A percentile compares a stretch with the other conserved stretches of the same genome.
These are phyloP conservation scores for Begonia loranthoides DNA, from an alignment of 306 rosid genomes.

Conservation along the genomic window DNA sequence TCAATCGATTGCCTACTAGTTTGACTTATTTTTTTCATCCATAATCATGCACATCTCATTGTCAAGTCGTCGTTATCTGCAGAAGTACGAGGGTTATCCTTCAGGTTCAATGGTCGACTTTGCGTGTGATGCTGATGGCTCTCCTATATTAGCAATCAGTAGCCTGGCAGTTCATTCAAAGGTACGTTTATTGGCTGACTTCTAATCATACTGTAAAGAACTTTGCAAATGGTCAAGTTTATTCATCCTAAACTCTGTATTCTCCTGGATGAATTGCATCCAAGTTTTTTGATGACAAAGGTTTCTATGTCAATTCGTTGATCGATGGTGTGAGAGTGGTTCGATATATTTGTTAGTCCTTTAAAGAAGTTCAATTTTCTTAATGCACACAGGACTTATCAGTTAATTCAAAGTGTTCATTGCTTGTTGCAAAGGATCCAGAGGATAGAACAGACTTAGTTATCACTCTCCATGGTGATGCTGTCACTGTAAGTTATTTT, in stretches of 20 bases:
- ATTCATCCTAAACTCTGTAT: neutral
- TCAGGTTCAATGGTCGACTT: slow-evolving; percentile 91
- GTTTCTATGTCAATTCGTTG: neutral
- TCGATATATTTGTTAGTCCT: neutral
- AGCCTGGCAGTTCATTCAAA: slow-evolving; percentile 71
- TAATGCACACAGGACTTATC: slow-evolving; percentile 47
- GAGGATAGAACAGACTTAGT: slow-evolving; percentile 87
- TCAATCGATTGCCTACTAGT: too few relatives aligned
- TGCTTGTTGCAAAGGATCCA: slow-evolving; percentile 81
- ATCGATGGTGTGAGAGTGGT: neutral
- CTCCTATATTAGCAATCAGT: slow-evolving; percentile 82
- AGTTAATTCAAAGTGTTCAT: slow-evolving; percentile 67
- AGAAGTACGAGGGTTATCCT: slow-evolving; percentile 78
- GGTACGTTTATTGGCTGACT: slow-evolving; percentile 19
- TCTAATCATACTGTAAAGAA: too few relatives aligned
- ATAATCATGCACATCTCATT: too few relatives aligned
- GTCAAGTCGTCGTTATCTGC: slow-evolving; percentile 10
- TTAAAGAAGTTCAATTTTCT: slow-evolving; percentile 1
- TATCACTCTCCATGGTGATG: slow-evolving; percentile 83
- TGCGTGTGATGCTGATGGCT: slow-evolving; percentile 77
- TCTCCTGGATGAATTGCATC: neutral
- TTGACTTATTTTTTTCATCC: too few relatives aligned
- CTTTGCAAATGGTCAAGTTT: too few relatives aligned
- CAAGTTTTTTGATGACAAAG: neutral
- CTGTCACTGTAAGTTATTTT: slow-evolving; percentile 49